Conservation (phyloP, 768 basidiomycete species). For the Russula ochroleuca region DNA sequence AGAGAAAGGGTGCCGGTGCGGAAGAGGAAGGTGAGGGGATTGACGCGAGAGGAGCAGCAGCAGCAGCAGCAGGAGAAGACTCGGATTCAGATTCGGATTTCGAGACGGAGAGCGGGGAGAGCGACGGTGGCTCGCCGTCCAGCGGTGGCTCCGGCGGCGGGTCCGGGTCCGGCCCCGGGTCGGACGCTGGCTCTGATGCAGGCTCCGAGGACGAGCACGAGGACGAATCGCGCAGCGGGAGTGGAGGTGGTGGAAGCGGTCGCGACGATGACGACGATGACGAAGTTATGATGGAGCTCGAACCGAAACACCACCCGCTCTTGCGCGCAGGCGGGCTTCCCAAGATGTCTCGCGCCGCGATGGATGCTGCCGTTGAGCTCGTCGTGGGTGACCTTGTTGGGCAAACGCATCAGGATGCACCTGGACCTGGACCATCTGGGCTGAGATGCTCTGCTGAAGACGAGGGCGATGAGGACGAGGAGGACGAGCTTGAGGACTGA, state of each 20-base stretch:
- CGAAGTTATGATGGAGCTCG: conserved; percentile 46
- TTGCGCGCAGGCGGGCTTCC: conserved; percentile 24
- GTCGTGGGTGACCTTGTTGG: conserved; percentile 24
- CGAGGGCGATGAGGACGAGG: conserved; percentile 19
- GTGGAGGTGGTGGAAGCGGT: conserved; percentile 11
- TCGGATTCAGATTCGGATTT: conserved; percentile 25
- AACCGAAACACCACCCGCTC: conserved; percentile 46
- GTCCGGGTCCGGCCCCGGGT: conserved; percentile 7
- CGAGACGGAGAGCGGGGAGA: conserved; percentile 29
- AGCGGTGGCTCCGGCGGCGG: neutral
- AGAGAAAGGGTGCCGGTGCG: neutral
- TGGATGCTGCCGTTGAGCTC: conserved; percentile 25
- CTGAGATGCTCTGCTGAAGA: too few relatives aligned
- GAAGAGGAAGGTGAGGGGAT: conserved; percentile 7
- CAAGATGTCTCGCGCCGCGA: conserved; percentile 24
- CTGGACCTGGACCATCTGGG: neutral
- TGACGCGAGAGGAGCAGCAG: conserved; percentile 23
- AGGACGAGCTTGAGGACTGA: conserved; percentile 27
- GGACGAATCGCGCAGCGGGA: conserved; percentile 24
- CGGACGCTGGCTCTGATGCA: neutral
- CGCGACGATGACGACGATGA: conserved; percentile 38
- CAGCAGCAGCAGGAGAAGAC: conserved; percentile 24
- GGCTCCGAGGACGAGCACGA: conserved; percentile 28
- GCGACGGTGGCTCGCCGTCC: conserved; percentile 40
- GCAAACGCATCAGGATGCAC: neutral